Evolutionary conservation across 1,284 basidiomycete genomes (phyloP).

Genomic region (Boletellus deceptivus): DNA sequence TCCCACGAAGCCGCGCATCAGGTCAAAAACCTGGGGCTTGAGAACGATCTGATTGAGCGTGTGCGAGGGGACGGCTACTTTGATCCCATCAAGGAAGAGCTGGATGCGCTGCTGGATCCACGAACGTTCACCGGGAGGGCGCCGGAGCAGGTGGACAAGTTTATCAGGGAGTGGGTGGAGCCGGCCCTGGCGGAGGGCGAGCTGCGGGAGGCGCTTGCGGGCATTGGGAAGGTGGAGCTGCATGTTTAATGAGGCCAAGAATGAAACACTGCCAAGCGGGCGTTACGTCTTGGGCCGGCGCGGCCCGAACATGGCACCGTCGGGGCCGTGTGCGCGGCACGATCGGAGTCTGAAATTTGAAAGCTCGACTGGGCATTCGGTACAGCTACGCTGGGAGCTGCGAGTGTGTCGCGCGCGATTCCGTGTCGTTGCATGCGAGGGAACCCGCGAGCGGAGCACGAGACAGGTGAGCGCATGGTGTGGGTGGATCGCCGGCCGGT

Average conservation of each 20-base stretch:
- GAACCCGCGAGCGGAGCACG: neutral
- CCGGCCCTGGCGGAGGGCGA: constrained; percentile 77
- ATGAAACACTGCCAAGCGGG: neutral
- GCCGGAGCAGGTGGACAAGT: constrained; percentile 90
- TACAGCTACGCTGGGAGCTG: neutral
- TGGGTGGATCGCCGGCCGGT: neutral
- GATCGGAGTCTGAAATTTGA: constrained; percentile 27
- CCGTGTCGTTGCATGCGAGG: neutral
- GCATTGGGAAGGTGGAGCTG: constrained; percentile 49
- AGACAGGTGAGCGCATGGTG: constrained; percentile 10
- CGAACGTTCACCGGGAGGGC: constrained; percentile 87
- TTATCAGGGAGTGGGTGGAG: constrained; percentile 84
- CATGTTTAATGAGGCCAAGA: constrained; percentile 37
- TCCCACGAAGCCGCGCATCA: constrained; percentile 94
- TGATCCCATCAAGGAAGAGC: constrained; percentile 59
- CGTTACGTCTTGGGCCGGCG: neutral
- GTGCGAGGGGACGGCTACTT: constrained; percentile 68
- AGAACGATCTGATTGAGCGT: constrained; percentile 95
- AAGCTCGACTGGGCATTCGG: constrained; percentile 7
- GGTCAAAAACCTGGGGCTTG: constrained; percentile 92
- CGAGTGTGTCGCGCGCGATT: neutral
- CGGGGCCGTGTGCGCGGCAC: constrained; percentile 9
- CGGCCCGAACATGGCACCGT: constrained; percentile 24
- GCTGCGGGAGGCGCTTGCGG: constrained; percentile 57
- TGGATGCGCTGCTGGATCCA: constrained; percentile 77